Evolutionary conservation across 345 rosid species (phyloP), one percentile per base, ranked within the genome.

Genomic region (Brassica rapa): DNA sequence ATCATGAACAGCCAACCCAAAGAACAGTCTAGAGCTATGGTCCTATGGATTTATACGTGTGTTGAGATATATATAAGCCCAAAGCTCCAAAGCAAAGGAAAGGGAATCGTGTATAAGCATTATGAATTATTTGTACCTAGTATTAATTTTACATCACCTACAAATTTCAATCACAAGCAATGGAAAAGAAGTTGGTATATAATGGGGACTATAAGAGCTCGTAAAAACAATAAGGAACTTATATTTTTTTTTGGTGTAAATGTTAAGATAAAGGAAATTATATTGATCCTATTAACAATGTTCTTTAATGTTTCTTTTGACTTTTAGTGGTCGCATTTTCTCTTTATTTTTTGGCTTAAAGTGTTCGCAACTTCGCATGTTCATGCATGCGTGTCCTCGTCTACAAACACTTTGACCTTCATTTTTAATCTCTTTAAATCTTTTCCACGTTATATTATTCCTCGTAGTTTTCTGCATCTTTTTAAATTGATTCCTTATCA

Each of bases 231-330:
- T 19, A 78, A 71, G 67, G 6, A 71, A 53, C 12, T 60, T 19
- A 65, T 56, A 25, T 37, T 46, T 19, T 19, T 19, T 19, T 19
- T 19, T 19, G 21, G 21, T 19, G 21, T 19, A 19, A 19, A 19
- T 19, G 21, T 19, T 19, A 19, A 19, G 21, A 19, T 19, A 19
- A 78, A 71, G 67, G 6, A 71, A 53, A 25, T 60, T 19, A 65
- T 56, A 35, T 37, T 46, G 77, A 79, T 79, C 12, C 82, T 83
- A 73, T 85, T 77, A 73, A 77, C 85, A 71, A 85, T 82, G 82
- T 80, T 73, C 78, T 79, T 72, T 66, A 41, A 24, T 43, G 51
- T 32, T 71, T 71, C 72, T 72, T 68, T 51, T 72, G 62, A 51
- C 77, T 51, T 79, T 78, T 60, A 0, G 82, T 78, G 82, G 82